Percentiles rank a stretch among this genome's conserved stretches.
Conservation (phyloP, 2,329 filamentous ascomycete genomes). For the Alternaria rosae region DNA sequence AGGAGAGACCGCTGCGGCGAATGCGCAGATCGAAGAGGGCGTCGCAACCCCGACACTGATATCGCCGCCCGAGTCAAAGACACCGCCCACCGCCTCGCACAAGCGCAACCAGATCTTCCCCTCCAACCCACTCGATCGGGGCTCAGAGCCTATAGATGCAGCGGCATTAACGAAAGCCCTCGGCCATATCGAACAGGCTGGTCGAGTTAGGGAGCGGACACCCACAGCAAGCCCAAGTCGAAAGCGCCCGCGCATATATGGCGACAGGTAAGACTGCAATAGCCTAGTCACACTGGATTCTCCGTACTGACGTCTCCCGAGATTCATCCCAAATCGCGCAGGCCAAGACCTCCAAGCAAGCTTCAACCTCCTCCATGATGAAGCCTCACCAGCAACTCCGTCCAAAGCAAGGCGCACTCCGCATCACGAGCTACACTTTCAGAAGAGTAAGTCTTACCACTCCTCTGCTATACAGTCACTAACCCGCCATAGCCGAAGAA, state of each 20-base stretch:
- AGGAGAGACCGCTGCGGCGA: constrained; percentile 23
- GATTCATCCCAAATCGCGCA: constrained; percentile 93
- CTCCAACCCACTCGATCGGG: constrained; percentile 40
- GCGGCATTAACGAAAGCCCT: constrained; percentile 67
- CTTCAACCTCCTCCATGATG: constrained; percentile 89
- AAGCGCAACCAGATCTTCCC: constrained; percentile 53
- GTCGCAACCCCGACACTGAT: constrained; percentile 56
- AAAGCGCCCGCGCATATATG: constrained; percentile 73
- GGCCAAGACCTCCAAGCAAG: constrained; percentile 93
- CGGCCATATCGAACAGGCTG: constrained; percentile 67
- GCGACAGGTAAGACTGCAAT: constrained; percentile 52
- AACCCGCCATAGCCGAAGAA: constrained; percentile 73
- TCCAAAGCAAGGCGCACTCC: constrained; percentile 83
- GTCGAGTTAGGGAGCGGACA: constrained; percentile 66
- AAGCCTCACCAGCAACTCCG: constrained; percentile 90
- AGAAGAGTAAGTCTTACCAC: constrained; percentile 67
- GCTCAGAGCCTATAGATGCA: constrained; percentile 65
- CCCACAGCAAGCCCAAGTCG: constrained; percentile 71
- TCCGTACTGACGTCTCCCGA: constrained; percentile 47
- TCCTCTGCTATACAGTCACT: constrained; percentile 6
- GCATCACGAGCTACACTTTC: constrained; percentile 91
- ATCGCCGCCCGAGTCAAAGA: constrained; percentile 67
- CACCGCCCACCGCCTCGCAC: constrained; percentile 64
- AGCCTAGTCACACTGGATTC: too few relatives aligned
- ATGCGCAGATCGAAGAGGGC: constrained; percentile 33